Evolutionary conservation across 2,329 filamentous ascomycete species (phyloP).

Genomic region (Thielaviopsis euricoi): DNA sequence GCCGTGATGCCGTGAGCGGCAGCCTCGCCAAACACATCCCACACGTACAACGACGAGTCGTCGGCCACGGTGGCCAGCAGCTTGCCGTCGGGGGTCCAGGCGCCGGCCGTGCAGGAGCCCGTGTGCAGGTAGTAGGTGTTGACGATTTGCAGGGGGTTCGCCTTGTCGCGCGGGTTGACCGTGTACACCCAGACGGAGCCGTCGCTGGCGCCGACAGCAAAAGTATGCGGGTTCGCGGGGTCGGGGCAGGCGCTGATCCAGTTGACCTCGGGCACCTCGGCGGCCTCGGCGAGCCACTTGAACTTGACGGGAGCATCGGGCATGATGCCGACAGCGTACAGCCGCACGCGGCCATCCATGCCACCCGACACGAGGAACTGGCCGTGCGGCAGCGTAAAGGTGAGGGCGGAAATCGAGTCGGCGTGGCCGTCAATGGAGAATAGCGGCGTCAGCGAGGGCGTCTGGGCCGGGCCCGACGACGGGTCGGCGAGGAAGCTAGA

Average conservation of each 20-base stretch:
- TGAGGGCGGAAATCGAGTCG: constrained; percentile 75
- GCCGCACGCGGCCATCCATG: constrained; percentile 66
- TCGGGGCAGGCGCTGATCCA: constrained; percentile 70
- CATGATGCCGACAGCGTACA: constrained; percentile 40
- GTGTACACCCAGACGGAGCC: constrained; percentile 93
- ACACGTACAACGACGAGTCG: constrained; percentile 77
- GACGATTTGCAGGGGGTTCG: constrained; percentile 56
- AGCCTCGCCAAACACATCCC: constrained; percentile 74
- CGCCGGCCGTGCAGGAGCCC: constrained; percentile 67
- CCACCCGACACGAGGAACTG: constrained; percentile 78
- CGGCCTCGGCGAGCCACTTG: constrained; percentile 55
- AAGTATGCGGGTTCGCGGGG: constrained; percentile 53
- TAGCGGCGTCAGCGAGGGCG: constrained; percentile 40
- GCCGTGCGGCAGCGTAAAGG: constrained; percentile 69
- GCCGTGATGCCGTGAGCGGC: constrained; percentile 36
- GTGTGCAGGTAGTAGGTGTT: constrained; percentile 90
- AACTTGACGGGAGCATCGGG: constrained; percentile 31
- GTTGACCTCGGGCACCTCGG: constrained; percentile 90
- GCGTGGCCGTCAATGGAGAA: constrained; percentile 75
- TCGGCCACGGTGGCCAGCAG: constrained; percentile 80
- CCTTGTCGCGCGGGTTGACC: constrained; percentile 48
- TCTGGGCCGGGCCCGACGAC: constrained; percentile 34
- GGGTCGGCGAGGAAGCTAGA: constrained; percentile 56
- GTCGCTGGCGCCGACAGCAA: constrained; percentile 78
- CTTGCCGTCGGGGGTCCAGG: constrained; percentile 78